Evolutionary conservation across 2,329 filamentous ascomycete genomes (phyloP), one percentile per base, ranked within the genome.

Genomic region (Bipolaris zeicola): DNA sequence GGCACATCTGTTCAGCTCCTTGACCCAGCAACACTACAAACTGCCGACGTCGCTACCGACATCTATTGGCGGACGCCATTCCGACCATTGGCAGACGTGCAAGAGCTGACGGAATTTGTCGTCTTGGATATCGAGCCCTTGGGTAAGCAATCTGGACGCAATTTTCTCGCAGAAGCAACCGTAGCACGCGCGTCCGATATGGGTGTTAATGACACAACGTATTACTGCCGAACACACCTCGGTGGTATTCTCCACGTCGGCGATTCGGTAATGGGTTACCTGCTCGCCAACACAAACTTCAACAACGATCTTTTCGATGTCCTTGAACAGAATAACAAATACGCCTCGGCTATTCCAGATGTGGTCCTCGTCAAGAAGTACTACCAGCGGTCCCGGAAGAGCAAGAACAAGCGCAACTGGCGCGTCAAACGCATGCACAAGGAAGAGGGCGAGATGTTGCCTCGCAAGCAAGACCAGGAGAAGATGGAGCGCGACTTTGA

Each of bases 281-380:
- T 96, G 76, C 79, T 99, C 46, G 88, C 87, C 4, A 93, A 92
- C 47, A 88, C 92, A 52, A 96, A 96, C 76, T 97, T 94, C 83
- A 98, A 99, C 83, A 95, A 92, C 73, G 81, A 84, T 8, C 85
- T 96, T 65, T 92, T 89, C 65, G 92, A 96, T 66, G 90, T 88
- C 5, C 84, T 97, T 33, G 92, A 97, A 76, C 92, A 88, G 50
- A 87, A 87, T 75, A 69, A 68, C 60, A 87, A 88, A 48, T 94
- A 96, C 78, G 81, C 86, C 2, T 89, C 87, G 3, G 87, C 84
- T 3, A 90, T 99, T 53, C 95, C 95, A 0, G 95, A 99, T 70
- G 95, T 98, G 0, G 80, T 99, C 6, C 84, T 99, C 3, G 92
- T 99, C 76, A 98, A 96, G 92, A 99, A 99, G 78, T 88, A 91